Base-by-base conservation (phyloP, 2,329 filamentous ascomycete species). In the Hypoxylon sp. region DNA sequence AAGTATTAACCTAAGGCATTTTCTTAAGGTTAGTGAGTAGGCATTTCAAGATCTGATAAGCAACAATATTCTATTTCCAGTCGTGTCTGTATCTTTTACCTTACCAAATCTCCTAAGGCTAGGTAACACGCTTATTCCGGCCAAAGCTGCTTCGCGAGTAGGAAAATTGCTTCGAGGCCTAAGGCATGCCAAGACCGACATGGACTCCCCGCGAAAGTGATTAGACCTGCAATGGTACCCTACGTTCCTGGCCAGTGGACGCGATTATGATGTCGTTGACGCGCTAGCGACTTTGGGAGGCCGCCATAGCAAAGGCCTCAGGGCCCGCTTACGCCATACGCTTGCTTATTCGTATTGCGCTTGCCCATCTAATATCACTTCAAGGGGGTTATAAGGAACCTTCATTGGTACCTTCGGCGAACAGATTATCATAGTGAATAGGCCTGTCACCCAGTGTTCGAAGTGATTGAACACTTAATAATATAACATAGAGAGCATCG, bases 191-290 rank as follows among this genome's bases (percentile, higher is more conserved):
- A 68, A 68, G 63, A 49, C 59, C 5, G 44, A 28, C 44, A 48
- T 54, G 53, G 46, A 30, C 52, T 57, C 51, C 48, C 62, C 58
- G 51, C 55, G 59, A 49, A 54, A 55, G 48, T 59, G 53, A 65
- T 60, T n/a, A 52, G 58, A 52, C 58, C 65, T 65, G 58, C 48
- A 63, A 65, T 68, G 65, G 50, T 40, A 66, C 59, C 44, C 40
- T 63, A 42, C 42, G 55, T 63, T 58, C 56, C 59, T 66, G 59
- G 24, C 62, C 49, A 55, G 52, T 61, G 30, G 44, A 61, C 33
- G 49, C 50, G 50, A 48, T 30, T 60, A 52, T 63, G 58, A 59
- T 66, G 60, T 63, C 50, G 52, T 68, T 18, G 40, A 55, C 36
- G 50, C 42, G 38, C 46, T 53, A 61, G n/a, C n/a, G n/a, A n/a